A percentile compares a stretch with the other conserved stretches of the same genome.
phyloP scores from a whole-genome alignment of 2,329 filamentous ascomycete genomes.

The Dactylellina cionopaga region DNA sequence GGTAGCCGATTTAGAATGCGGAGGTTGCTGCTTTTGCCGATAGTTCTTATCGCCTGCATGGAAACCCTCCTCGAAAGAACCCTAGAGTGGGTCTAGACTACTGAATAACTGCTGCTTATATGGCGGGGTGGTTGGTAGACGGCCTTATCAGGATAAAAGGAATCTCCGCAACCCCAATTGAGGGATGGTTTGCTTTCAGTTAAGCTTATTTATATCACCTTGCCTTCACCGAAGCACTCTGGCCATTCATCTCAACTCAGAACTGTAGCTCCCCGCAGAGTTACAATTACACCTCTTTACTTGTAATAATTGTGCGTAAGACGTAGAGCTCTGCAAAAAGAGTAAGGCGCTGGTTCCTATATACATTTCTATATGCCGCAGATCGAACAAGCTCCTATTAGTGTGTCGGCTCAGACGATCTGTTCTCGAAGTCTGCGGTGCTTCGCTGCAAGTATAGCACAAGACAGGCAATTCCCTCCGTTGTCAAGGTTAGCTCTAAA shows the following conservation, averaged over 20 bases:
- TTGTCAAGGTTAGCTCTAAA: background rate
- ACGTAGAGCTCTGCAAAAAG: too few relatives aligned
- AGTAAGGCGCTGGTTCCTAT: too few relatives aligned
- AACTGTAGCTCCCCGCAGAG: too few relatives aligned
- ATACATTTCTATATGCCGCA: too few relatives aligned
- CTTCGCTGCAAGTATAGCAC: too few relatives aligned
- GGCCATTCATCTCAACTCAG: background rate
- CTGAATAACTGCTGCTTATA: too few relatives aligned
- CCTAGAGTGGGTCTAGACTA: background rate
- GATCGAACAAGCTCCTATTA: too few relatives aligned
- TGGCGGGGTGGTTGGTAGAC: background rate
- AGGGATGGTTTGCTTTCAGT: background rate
- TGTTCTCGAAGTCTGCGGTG: too few relatives aligned
- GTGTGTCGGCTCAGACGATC: too few relatives aligned
- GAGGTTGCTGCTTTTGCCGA: background rate
- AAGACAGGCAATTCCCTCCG: background rate
- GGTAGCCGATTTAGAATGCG: constrained; percentile 18
- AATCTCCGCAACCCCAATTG: background rate
- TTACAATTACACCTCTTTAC: too few relatives aligned
- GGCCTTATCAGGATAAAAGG: background rate
- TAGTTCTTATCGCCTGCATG: constrained; percentile 4
- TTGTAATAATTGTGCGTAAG: too few relatives aligned
- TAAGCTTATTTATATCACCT: constrained; percentile 34
- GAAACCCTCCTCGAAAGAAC: background rate
- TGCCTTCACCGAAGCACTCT: background rate